Base-by-base conservation (phyloP, 2,329 filamentous ascomycete species). In the Didymella glomerata region DNA sequence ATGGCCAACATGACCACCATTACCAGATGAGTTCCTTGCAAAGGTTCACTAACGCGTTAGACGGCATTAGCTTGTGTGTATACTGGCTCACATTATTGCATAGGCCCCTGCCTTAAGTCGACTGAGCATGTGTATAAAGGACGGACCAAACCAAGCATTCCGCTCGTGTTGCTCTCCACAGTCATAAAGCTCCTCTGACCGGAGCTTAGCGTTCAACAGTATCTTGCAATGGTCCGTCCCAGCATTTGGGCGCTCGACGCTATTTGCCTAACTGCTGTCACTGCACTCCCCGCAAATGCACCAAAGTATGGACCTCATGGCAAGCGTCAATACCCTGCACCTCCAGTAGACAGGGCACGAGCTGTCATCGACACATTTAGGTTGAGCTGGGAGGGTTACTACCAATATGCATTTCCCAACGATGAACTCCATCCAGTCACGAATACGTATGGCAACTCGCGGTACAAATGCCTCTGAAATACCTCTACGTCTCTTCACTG, bases 341-440 rank as follows among this genome's bases (percentile, higher is more conserved):
- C 59, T 2, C 34, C 40, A 14, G 51, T 52, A 34, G 54, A 68
- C n/a, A 65, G 73, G 32, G 70, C 76, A 5, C 69, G 73, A 50
- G 74, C 70, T 13, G 76, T 78, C 14, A 66, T 76, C 14, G 68
- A 75, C 14, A 64, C 66, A 8, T 78, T 78, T 53, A 66, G 64
- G 18, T 61, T 69, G 22, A 73, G 75, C 18, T 78, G 76, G 75
- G 66, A 70, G 8, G 76, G 76, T 16, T 94, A 94, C 74, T 85
- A 86, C 69, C 79, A 86, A 76, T 86, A 91, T 77, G 91, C 91
- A 0, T 93, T 91, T 62, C 90, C 90, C 1, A 86, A 91, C 66
- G 92, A 96, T 74, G 90, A 92, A 44, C 79, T 96, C 10, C 82
- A 81, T 61, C 91, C 92, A 0, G 81, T 91, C 14, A 85, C 83